A percentile compares a stretch with the other conserved stretches of the same genome.
Conservation (phyloP, 768 basidiomycete genomes). For the Pisolithus albus region DNA sequence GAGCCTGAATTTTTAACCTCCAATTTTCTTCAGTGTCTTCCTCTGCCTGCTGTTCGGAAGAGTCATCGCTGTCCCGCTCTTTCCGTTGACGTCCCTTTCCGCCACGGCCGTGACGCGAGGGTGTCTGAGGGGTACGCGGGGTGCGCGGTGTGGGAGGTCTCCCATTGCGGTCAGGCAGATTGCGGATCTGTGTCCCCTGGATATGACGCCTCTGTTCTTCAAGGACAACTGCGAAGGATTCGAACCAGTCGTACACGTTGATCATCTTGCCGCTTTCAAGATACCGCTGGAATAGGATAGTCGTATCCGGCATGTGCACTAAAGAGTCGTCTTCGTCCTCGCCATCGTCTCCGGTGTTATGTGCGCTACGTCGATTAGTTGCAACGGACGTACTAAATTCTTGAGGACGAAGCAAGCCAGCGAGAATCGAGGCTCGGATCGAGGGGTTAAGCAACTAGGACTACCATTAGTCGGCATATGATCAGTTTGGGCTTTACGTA, state of each 20-base stretch:
- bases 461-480: neutral
- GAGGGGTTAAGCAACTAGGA: slow-evolving; percentile 67
- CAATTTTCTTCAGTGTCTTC: slow-evolving; percentile 37
- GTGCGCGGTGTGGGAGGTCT: neutral
- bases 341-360: slow-evolving; percentile 4
- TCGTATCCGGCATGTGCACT: slow-evolving; percentile 63
- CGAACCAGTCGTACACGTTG: slow-evolving; percentile 87
- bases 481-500: slow-evolving; percentile 21
- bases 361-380: neutral
- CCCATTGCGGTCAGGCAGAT: neutral
- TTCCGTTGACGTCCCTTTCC: neutral
- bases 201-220: slow-evolving; percentile 43
- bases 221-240: slow-evolving; percentile 62
- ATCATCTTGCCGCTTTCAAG: no score
- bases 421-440: slow-evolving; percentile 50
- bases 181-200: neutral
- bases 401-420: slow-evolving; percentile 55
- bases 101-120: no score
- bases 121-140: neutral
- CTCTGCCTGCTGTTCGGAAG: slow-evolving; percentile 19
- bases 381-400: slow-evolving; percentile 29
- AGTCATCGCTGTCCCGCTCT: neutral
- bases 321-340: slow-evolving; percentile 27
- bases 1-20: slow-evolving; percentile 62
- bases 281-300: slow-evolving; percentile 71